phyloP scores from a whole-genome alignment of 2,329 filamentous ascomycete genomes.

The Aspergillus uvarum region DNA sequence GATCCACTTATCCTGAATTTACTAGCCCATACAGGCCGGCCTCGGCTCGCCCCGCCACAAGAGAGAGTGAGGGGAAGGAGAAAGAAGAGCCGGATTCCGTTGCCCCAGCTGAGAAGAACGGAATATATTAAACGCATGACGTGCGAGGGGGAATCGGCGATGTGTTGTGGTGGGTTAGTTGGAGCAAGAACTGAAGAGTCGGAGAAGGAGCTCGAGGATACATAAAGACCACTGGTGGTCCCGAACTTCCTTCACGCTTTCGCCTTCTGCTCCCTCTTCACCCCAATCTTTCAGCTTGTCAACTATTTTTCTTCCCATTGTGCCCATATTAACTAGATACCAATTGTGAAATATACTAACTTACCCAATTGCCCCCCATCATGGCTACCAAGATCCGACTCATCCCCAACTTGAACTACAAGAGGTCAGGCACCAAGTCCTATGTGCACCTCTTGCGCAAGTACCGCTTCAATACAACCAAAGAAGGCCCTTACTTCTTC shows the following conservation, averaged over 20 bases:
- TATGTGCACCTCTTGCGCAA: conserved; percentile 63
- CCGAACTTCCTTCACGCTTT: not conserved
- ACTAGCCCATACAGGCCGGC: not conserved
- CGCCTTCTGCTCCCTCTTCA: not conserved
- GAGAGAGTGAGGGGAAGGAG: not conserved
- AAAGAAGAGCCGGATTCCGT: not conserved
- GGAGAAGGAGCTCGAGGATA: not conserved
- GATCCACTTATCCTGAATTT: not conserved
- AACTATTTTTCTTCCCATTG: too few relatives aligned
- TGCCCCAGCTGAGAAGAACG: not conserved
- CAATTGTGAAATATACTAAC: not conserved
- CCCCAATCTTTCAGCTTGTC: too few relatives aligned
- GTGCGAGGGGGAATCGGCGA: not conserved
- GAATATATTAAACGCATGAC: not conserved
- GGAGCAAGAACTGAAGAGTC: not conserved
- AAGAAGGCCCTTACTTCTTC: conserved; percentile 61
- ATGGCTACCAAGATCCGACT: conserved; percentile 50
- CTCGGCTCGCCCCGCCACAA: not conserved
- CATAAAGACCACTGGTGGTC: not conserved
- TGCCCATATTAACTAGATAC: too few relatives aligned
- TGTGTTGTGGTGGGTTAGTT: not conserved
- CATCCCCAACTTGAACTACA: conserved; percentile 60
- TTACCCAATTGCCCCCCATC: conserved; percentile 14
- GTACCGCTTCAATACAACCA: conserved; percentile 63
- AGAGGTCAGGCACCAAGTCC: conserved; percentile 60